These are phyloP conservation scores for Cinchona pubescens DNA, from an alignment of 257 asterid genomes.

Conservation along the genomic window DNA sequence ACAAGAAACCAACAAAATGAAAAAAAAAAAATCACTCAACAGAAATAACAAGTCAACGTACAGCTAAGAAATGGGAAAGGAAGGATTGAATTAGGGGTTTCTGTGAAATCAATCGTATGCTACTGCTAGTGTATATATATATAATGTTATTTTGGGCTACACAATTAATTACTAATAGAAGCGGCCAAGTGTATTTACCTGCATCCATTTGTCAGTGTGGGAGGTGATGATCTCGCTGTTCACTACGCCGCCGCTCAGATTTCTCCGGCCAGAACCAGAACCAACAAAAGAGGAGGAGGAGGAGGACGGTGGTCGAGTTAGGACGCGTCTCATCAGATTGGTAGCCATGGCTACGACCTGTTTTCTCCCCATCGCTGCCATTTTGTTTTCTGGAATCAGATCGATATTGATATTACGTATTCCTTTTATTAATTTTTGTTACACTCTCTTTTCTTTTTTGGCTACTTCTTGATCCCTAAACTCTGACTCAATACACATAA, in stretches of 20 bases:
- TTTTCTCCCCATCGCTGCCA: conserved; percentile 43
- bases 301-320: conserved; percentile 18
- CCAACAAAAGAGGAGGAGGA: conserved; percentile 36
- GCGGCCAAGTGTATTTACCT: conserved; percentile 33
- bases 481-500: no score
- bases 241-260: conserved; percentile 47
- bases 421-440: neutral
- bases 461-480: no score
- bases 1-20: no score
- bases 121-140: no score
- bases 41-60: no score
- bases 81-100: no score
- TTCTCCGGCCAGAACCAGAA: conserved; percentile 29
- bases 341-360: conserved; percentile 41
- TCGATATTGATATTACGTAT: no score
- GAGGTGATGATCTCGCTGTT: conserved; percentile 54
- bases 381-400: neutral
- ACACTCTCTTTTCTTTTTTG: neutral
- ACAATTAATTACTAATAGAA: no score
- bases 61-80: no score
- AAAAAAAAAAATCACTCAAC: no score
- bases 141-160: no score
- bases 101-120: no score
- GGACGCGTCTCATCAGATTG: conserved; percentile 42
- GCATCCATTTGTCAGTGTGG: conserved; percentile 89